These are phyloP conservation scores for Verticillium tricorpus DNA, from an alignment of 2,329 filamentous ascomycete genomes.

Conservation along the genomic window DNA sequence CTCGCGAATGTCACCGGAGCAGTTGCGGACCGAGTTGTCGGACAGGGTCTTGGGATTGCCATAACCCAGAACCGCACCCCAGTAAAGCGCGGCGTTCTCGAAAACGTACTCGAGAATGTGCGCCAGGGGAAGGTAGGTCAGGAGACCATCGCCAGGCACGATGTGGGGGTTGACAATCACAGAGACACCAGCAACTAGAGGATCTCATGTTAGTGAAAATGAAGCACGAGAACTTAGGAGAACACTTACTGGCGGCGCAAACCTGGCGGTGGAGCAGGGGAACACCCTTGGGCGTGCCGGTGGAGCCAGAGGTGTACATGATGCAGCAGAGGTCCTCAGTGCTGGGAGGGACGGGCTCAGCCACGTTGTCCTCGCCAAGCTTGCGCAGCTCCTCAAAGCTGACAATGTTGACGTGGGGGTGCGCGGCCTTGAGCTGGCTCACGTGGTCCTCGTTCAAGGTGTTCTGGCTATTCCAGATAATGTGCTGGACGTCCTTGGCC, in stretches of 20 bases:
- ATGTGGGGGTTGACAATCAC: conserved; percentile 73
- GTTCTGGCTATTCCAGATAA: conserved; percentile 53
- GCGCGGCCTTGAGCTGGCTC: conserved; percentile 37
- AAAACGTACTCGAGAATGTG: conserved; percentile 92
- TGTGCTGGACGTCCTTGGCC: conserved; percentile 41
- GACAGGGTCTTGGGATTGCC: conserved; percentile 83
- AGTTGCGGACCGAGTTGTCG: conserved; percentile 76
- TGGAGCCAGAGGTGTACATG: conserved; percentile 73
- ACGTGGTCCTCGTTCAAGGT: conserved; percentile 45
- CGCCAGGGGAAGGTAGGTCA: conserved; percentile 81
- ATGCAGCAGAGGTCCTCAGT: conserved; percentile 74
- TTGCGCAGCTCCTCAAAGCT: conserved; percentile 48
- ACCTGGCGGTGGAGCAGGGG: conserved; percentile 71
- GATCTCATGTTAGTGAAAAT: conserved; percentile 9
- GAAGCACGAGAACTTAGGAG: neutral
- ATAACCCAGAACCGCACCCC: conserved; percentile 86
- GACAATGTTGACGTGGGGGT: conserved; percentile 40
- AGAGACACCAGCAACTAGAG: conserved; percentile 68
- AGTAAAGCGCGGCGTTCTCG: conserved; percentile 77
- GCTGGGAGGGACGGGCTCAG: conserved; percentile 63
- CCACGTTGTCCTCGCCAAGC: conserved; percentile 57
- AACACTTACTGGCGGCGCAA: conserved; percentile 62
- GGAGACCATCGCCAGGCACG: conserved; percentile 69
- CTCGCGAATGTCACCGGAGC: conserved; percentile 82
- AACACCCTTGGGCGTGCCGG: conserved; percentile 78